These are phyloP conservation scores for Epicoccum sorghinum DNA, from an alignment of 2,329 filamentous ascomycete species.

Conservation along the genomic window DNA sequence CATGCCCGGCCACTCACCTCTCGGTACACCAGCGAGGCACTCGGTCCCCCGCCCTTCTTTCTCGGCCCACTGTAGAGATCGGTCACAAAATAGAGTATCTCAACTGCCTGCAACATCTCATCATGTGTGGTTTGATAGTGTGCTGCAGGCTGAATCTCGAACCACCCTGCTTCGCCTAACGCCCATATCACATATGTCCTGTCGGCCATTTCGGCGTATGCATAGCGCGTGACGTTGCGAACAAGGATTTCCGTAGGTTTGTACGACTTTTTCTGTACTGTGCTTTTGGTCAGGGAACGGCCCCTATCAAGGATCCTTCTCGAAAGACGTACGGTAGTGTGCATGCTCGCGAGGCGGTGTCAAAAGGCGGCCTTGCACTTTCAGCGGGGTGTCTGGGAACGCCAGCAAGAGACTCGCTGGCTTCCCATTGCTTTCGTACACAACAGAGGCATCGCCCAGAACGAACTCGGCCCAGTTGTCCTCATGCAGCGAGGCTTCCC, in stretches of 20 bases:
- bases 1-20: slow-evolving; percentile 34
- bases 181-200: slow-evolving; percentile 69
- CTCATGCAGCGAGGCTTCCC: slow-evolving; percentile 47
- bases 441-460: slow-evolving; percentile 66
- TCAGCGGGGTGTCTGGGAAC: slow-evolving; percentile 64
- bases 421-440: slow-evolving; percentile 57
- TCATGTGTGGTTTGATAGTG: slow-evolving; percentile 63
- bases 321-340: slow-evolving; percentile 36
- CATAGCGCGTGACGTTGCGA: slow-evolving; percentile 54
- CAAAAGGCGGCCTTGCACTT: slow-evolving; percentile 65
- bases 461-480: slow-evolving; percentile 68
- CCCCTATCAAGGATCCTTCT: no score
- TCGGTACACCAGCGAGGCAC: slow-evolving; percentile 48
- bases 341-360: slow-evolving; percentile 30
- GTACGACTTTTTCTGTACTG: slow-evolving; percentile 43
- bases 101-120: slow-evolving; percentile 67
- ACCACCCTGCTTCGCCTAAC: slow-evolving; percentile 69
- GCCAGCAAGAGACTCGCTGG: slow-evolving; percentile 67
- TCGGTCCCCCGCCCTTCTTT: slow-evolving; percentile 48
- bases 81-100: slow-evolving; percentile 67
- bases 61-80: slow-evolving; percentile 59
- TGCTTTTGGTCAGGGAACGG: slow-evolving; percentile 12
- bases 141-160: slow-evolving; percentile 66
- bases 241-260: slow-evolving; percentile 59
- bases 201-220: slow-evolving; percentile 61